These are phyloP conservation scores for Mycena galericulata DNA, from an alignment of 768 basidiomycete genomes.

Conservation along the genomic window DNA sequence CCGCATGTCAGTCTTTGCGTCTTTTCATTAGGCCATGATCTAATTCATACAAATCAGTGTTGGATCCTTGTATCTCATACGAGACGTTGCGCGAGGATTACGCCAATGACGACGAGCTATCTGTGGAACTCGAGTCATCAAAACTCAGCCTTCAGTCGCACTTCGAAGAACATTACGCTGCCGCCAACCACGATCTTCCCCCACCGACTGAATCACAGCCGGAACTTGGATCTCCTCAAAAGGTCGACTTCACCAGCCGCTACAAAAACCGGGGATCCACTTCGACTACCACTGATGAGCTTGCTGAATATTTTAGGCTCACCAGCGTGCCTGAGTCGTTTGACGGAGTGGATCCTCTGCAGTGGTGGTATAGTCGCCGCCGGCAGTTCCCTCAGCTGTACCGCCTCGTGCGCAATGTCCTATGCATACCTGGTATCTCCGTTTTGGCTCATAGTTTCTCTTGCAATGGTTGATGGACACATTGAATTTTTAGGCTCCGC, in stretches of 20 bases:
- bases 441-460: background rate
- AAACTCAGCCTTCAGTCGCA: background rate
- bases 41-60: background rate
- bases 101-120: background rate
- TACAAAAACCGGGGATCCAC: no score
- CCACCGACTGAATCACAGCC: background rate
- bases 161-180: background rate
- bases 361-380: no score
- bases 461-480: background rate
- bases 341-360: no score
- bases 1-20: background rate
- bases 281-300: no score
- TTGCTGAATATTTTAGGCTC: no score
- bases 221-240: background rate
- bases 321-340: no score
- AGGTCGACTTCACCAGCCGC: no score
- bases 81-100: background rate
- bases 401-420: no score
- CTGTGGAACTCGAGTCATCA: background rate
- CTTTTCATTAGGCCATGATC: background rate
- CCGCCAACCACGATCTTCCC: background rate
- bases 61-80: conserved; percentile 13
- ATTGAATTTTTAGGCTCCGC: background rate
- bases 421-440: no score
- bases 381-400: no score